These are phyloP conservation scores for Microthyrium microscopicum DNA, from an alignment of 2,329 filamentous ascomycete species.

Conservation along the genomic window DNA sequence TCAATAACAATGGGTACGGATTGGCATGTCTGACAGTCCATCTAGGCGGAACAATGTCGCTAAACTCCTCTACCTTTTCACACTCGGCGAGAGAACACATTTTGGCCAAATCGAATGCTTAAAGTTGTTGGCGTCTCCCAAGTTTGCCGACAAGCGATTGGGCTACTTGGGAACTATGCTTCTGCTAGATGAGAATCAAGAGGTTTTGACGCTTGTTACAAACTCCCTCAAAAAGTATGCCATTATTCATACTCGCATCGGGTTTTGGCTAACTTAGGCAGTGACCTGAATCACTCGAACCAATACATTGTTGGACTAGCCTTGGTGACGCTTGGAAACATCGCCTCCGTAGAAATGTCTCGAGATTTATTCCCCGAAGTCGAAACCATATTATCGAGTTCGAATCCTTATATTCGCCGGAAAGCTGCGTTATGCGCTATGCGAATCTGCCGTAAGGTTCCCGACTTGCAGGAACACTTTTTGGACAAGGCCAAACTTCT, in stretches of 20 bases:
- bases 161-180: slow-evolving; percentile 94
- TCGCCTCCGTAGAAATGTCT: slow-evolving; percentile 96
- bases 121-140: slow-evolving; percentile 88
- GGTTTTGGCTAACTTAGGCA: slow-evolving; percentile 20
- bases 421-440: slow-evolving; percentile 98
- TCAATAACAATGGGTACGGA: slow-evolving; percentile 6
- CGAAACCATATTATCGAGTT: slow-evolving; percentile 76
- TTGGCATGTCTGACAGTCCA: background rate
- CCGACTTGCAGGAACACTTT: slow-evolving; percentile 93
- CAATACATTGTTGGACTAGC: slow-evolving; percentile 97
- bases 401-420: slow-evolving; percentile 94
- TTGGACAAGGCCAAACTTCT: slow-evolving; percentile 81
- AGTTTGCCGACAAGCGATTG: slow-evolving; percentile 92
- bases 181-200: slow-evolving; percentile 92
- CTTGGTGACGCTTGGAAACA: slow-evolving; percentile 91
- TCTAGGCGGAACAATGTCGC: slow-evolving; percentile 92
- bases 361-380: slow-evolving; percentile 93
- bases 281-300: slow-evolving; percentile 91
- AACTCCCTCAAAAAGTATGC: slow-evolving; percentile 92
- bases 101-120: slow-evolving; percentile 99
- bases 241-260: background rate
- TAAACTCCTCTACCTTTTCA: slow-evolving; percentile 96
- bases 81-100: slow-evolving; percentile 88
- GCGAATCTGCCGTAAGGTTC: slow-evolving; percentile 96
- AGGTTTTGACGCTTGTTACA: slow-evolving; percentile 89